Evolutionary conservation across 2,329 filamentous ascomycete genomes (phyloP), one percentile per base, ranked within the genome.

Genomic region (Beauveria australis): DNA sequence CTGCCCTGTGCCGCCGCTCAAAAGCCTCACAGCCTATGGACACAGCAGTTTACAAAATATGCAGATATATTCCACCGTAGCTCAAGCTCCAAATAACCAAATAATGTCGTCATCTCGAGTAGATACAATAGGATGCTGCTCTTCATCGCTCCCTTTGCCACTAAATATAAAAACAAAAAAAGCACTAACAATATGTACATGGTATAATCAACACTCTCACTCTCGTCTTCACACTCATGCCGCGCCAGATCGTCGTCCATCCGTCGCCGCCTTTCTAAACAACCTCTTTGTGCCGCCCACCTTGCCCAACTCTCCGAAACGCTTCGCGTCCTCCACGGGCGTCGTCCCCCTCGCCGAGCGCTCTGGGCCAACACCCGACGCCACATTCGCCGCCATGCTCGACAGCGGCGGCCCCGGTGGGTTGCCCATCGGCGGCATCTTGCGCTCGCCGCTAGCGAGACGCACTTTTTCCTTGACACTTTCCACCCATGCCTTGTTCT

Each of bases 401-500:
- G 49, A 53, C 30, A 61, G 57, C 46, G 46, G 51, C 37, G 55
- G 55, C 19, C 53, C 51, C 62, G 18, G 66, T 60, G 26, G 66
- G 64, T n/a, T 68, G 55, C 41, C 64, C 69, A 19, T 74, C 67
- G 58, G 58, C 16, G 58, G 58, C 22, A 71, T 64, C 55, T 73
- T 73, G 53, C 74, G 75, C 70, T 85, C 85, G 60, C 82, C 82
- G 68, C 87, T 89, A 63, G 85, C 88, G 52, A 86, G 80, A 62
- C 88, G 83, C 46, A 92, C 90, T 69, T 90, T 88, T 68, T 90
- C 88, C 75, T 91, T 88, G 76, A 94, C 88, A 63, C 86, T 89
- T 72, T 92, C 88, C 10, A 94, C 88, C 90, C 90, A 94, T 44
- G 87, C 85, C 61, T 85, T 80, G 69, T 88, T 90, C 73, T 92